Percentiles rank a stretch among this genome's conserved stretches.
Conservation (phyloP, 2,329 filamentous ascomycete species). For the Verticillium tricorpus region DNA sequence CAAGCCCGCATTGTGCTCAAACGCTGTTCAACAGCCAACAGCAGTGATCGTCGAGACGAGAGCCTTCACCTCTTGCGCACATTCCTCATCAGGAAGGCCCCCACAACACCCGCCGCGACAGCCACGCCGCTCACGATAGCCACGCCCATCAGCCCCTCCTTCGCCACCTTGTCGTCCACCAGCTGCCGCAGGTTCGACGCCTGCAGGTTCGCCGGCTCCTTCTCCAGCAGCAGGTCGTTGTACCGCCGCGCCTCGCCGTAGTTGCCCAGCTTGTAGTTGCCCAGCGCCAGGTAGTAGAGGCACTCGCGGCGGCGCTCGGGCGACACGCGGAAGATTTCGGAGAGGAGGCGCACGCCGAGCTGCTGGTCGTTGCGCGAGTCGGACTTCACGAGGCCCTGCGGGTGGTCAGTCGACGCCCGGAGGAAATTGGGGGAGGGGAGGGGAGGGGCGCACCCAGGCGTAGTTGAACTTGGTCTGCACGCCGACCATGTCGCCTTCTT, state of each 20-base stretch:
- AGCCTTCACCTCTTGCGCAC: conserved; percentile 50
- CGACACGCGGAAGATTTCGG: conserved; percentile 91
- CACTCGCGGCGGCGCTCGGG: conserved; percentile 95
- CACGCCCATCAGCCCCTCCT: conserved; percentile 88
- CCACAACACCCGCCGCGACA: conserved; percentile 88
- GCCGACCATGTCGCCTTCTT: conserved; percentile 94
- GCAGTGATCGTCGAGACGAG: not conserved
- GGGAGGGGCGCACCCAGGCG: conserved; percentile 69
- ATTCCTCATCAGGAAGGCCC: conserved; percentile 79
- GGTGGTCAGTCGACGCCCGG: not conserved
- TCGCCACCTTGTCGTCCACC: conserved; percentile 95
- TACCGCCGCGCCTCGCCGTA: conserved; percentile 92
- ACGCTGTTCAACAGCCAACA: not conserved
- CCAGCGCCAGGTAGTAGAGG: conserved; percentile 94
- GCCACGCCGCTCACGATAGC: conserved; percentile 93
- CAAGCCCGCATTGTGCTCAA: not conserved
- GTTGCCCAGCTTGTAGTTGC: conserved; percentile 97
- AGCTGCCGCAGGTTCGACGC: conserved; percentile 78
- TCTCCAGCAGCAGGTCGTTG: conserved; percentile 86
- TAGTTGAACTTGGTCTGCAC: conserved; percentile 99
- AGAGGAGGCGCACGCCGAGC: conserved; percentile 86
- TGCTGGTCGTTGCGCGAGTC: conserved; percentile 80
- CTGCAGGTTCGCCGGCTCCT: conserved; percentile 89
- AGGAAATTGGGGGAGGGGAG: not conserved
- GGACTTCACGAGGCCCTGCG: conserved; percentile 91